Evolutionary conservation across 2,329 filamentous ascomycete species (phyloP).

Genomic region (Aspergillus sp.): DNA sequence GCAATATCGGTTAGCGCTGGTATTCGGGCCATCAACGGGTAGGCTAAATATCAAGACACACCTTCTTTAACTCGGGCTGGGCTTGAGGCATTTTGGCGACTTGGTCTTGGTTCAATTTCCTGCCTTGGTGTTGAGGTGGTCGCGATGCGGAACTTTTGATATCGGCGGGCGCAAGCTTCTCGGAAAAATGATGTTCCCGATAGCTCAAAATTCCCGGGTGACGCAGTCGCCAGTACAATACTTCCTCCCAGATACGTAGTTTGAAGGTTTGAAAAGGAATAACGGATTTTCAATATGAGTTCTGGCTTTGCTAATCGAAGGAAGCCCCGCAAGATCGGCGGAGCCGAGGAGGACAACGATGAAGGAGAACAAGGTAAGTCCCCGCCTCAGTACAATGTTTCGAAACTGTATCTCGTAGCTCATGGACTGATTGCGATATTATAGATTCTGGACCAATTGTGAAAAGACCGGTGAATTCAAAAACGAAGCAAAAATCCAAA

Average conservation of each 20-base stretch:
- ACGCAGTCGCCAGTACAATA: neutral
- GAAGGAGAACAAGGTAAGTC: constrained; percentile 44
- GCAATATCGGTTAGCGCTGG: constrained; percentile 17
- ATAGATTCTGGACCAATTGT: constrained; percentile 50
- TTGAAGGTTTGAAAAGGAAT: neutral
- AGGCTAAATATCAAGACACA: constrained; percentile 39
- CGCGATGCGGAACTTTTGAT: constrained; percentile 29
- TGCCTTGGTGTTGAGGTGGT: constrained; percentile 23
- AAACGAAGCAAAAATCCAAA: constrained; percentile 68
- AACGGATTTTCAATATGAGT: constrained; percentile 47
- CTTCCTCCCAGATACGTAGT: neutral
- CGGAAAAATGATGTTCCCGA: constrained; percentile 39
- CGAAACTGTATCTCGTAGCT: neutral
- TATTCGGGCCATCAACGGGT: neutral
- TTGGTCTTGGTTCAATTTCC: constrained; percentile 21
- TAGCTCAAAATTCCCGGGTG: constrained; percentile 22
- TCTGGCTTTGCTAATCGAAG: constrained; percentile 56
- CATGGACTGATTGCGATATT: constrained; percentile 22
- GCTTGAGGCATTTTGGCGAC: constrained; percentile 84
- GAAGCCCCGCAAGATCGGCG: constrained; percentile 76
- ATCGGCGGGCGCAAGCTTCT: constrained; percentile 25
- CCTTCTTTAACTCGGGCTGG: constrained; percentile 98
- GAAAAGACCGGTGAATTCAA: constrained; percentile 51
- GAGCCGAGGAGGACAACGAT: constrained; percentile 60
- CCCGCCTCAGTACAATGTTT: neutral